Percentiles rank a stretch among this genome's conserved stretches.
Evolutionary conservation across 148 eudicot genomes (phyloP).

Genomic region (Beta vulgaris): DNA sequence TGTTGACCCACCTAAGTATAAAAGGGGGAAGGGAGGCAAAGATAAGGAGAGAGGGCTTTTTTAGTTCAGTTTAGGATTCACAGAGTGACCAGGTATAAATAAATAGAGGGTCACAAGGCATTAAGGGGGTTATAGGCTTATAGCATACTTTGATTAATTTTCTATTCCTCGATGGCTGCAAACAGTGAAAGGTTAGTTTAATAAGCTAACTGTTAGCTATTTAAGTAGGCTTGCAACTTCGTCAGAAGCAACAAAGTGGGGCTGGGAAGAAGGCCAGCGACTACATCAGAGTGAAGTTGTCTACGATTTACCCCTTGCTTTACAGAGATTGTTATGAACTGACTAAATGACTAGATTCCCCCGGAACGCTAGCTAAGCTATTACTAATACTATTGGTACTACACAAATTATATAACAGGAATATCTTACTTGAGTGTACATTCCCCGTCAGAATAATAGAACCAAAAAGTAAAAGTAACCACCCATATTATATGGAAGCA

Average conservation of each 20-base stretch:
- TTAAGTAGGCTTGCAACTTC: too few species aligned
- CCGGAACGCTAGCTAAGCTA: too few species aligned
- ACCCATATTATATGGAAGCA: neutral
- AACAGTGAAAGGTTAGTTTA: neutral
- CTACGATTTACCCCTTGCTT: too few species aligned
- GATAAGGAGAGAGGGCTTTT: neutral
- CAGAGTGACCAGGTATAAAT: neutral
- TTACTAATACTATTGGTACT: neutral
- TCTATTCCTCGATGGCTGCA: too few species aligned
- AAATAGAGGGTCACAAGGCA: neutral
- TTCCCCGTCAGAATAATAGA: neutral
- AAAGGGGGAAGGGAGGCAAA: neutral
- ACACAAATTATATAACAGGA: neutral
- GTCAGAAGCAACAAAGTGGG: too few species aligned
- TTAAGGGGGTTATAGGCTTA: neutral
- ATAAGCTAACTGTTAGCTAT: neutral
- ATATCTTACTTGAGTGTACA: neutral
- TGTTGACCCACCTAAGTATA: neutral
- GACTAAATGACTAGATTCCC: too few species aligned
- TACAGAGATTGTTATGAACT: too few species aligned
- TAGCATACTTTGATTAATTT: neutral
- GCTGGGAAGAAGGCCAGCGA: too few species aligned
- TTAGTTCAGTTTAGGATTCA: neutral
- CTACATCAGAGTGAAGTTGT: too few species aligned
- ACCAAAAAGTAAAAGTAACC: neutral